phyloP scores from a whole-genome alignment of 345 rosid genomes.

The Corymbia maculata region DNA sequence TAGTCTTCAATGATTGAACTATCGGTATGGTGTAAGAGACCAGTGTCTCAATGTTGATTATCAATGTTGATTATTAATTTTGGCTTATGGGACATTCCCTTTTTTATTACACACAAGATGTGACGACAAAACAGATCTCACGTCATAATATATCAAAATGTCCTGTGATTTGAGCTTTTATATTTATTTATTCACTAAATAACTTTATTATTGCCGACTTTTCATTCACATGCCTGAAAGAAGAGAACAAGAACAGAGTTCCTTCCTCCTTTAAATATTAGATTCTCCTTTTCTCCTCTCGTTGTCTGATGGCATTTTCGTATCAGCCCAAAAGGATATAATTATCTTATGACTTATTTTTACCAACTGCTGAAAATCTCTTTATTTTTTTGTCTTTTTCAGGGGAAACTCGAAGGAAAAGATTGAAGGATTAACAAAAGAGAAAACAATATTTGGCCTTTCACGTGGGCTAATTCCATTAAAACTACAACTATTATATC shows the following conservation, averaged over 20 bases:
- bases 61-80: not conserved
- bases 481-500: too few species aligned
- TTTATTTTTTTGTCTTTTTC: too few species aligned
- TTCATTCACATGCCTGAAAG: not conserved
- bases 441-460: too few species aligned
- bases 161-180: not conserved
- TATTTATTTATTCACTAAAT: not conserved
- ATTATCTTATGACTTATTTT: too few species aligned
- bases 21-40: not conserved
- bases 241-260: not conserved
- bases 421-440: too few species aligned
- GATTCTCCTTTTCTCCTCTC: too few species aligned
- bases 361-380: too few species aligned
- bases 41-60: too few species aligned
- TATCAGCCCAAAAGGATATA: too few species aligned
- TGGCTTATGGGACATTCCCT: fast-evolving
- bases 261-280: not conserved
- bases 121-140: not conserved
- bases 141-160: not conserved
- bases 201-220: not conserved
- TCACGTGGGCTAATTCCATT: too few species aligned
- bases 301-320: too few species aligned
- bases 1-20: not conserved
- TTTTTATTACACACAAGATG: fast-evolving
- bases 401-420: too few species aligned